These are phyloP conservation scores for Babesia microti DNA, from an alignment of 169 alveolate species.

Conservation along the genomic window DNA sequence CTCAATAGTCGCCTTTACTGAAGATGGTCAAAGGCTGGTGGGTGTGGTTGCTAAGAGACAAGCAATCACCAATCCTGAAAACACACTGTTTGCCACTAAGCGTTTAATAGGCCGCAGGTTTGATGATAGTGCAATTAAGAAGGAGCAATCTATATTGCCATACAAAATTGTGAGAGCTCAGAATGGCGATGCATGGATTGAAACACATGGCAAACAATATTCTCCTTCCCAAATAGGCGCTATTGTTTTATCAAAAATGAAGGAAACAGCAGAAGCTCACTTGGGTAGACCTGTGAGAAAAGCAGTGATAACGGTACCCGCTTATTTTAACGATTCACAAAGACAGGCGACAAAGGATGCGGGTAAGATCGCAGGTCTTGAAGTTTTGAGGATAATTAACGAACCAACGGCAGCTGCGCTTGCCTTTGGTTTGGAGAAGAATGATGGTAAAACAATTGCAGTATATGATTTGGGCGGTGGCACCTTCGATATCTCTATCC, in stretches of 20 bases:
- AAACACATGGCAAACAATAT: constrained; percentile 87
- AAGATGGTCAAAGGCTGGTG: constrained; percentile 89
- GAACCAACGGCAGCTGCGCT: constrained; percentile 99
- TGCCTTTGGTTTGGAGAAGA: constrained; percentile 96
- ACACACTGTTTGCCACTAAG: constrained; percentile 89
- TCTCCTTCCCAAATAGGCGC: constrained; percentile 95
- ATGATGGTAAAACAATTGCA: constrained; percentile 80
- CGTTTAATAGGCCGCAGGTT: constrained; percentile 91
- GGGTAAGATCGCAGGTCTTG: constrained; percentile 89
- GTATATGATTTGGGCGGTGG: constrained; percentile 94
- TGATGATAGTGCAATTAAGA: constrained; percentile 90
- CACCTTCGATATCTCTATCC: constrained; percentile 94
- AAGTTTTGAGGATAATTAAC: constrained; percentile 90
- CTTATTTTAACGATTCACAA: constrained; percentile 90
- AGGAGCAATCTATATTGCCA: constrained; percentile 89
- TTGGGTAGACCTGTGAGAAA: constrained; percentile 84
- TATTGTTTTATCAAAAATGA: constrained; percentile 88
- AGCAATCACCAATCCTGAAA: constrained; percentile 93
- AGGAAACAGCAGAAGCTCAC: constrained; percentile 92
- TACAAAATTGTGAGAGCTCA: constrained; percentile 90
- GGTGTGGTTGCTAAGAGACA: constrained; percentile 94
- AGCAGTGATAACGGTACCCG: constrained; percentile 95
- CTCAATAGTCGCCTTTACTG: constrained; percentile 94
- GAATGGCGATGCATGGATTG: constrained; percentile 97
- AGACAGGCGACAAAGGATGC: constrained; percentile 96